Evolutionary conservation across 345 rosid species (phyloP).

Genomic region (Rhizophora mangle): DNA sequence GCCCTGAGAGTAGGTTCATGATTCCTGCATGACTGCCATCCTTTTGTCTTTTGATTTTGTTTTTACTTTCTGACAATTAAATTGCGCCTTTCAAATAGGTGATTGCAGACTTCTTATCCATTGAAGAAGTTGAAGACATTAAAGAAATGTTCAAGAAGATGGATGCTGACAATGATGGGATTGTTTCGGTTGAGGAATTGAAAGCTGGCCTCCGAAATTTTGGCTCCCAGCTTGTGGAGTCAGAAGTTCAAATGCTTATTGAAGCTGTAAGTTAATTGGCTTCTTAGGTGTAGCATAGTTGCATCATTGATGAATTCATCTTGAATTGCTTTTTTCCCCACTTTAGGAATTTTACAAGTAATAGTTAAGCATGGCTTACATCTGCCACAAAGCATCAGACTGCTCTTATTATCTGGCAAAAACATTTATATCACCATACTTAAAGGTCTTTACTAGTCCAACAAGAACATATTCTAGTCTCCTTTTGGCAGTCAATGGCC

Average conservation of each 20-base stretch:
- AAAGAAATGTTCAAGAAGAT: constrained; percentile 92
- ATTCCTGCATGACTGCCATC: constrained; percentile 9
- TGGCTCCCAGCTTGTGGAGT: constrained; percentile 81
- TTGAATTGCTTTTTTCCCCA: no score
- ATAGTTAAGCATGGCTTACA: no score
- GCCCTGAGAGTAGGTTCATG: constrained; percentile 79
- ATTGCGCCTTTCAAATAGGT: constrained; percentile 46
- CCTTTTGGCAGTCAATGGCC: not conserved
- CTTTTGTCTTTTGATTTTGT: not conserved
- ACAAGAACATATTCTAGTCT: not conserved
- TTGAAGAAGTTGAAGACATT: constrained; percentile 86
- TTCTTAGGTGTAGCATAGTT: not conserved
- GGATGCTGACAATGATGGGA: constrained; percentile 87
- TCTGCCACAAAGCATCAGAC: no score
- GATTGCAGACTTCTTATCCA: constrained; percentile 92
- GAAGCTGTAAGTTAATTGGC: constrained; percentile 76
- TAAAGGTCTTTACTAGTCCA: not conserved
- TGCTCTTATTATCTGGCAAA: no score
- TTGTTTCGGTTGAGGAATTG: constrained; percentile 80
- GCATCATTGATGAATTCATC: not conserved
- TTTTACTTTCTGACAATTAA: not conserved
- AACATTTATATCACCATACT: no score
- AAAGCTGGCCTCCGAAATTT: constrained; percentile 79
- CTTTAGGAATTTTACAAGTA: no score
- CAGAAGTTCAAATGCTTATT: constrained; percentile 93